A percentile compares a stretch with the other conserved stretches of the same genome.
phyloP scores from a whole-genome alignment of 495 filamentous ascomycete genomes.

The Tricharina praecox region DNA sequence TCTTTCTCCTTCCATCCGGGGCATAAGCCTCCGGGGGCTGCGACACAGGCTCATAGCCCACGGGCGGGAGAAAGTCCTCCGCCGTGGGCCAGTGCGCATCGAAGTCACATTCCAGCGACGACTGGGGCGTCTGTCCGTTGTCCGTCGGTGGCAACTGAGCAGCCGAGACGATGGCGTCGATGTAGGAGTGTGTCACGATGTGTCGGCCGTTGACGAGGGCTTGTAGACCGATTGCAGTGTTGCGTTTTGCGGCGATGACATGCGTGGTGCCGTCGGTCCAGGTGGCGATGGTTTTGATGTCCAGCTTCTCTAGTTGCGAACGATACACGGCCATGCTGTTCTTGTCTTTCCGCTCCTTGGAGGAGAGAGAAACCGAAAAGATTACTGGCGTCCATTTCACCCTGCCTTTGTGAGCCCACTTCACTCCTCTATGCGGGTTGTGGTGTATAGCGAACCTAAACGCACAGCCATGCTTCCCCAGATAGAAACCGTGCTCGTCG shows the following conservation, averaged over 20 bases:
- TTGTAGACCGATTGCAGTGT: conserved; percentile 70
- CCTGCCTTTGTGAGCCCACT: conserved; percentile 31
- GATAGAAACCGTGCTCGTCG: conserved; percentile 34
- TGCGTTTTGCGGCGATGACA: conserved; percentile 74
- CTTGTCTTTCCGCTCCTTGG: conserved; percentile 52
- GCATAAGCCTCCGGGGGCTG: conserved; percentile 46
- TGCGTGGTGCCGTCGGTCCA: conserved; percentile 69
- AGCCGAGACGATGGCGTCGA: conserved; percentile 58
- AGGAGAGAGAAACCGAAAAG: conserved; percentile 65
- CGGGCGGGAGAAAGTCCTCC: conserved; percentile 50
- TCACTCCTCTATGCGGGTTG: no score
- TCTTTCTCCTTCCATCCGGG: conserved; percentile 46
- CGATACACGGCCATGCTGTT: conserved; percentile 46
- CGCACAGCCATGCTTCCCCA: conserved; percentile 20
- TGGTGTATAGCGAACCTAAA: conserved; percentile 30
- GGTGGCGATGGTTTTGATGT: conserved; percentile 64
- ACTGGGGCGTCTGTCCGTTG: conserved; percentile 37
- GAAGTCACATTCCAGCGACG: conserved; percentile 68
- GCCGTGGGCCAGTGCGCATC: conserved; percentile 65
- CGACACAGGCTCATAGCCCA: conserved; percentile 53
- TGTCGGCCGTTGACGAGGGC: conserved; percentile 71
- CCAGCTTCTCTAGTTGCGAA: conserved; percentile 54
- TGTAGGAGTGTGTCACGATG: conserved; percentile 61
- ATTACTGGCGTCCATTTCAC: conserved; percentile 69
- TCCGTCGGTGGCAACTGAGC: conserved; percentile 28